phyloP scores from a whole-genome alignment of 805 yeast species.

The Candida schatavii region DNA sequence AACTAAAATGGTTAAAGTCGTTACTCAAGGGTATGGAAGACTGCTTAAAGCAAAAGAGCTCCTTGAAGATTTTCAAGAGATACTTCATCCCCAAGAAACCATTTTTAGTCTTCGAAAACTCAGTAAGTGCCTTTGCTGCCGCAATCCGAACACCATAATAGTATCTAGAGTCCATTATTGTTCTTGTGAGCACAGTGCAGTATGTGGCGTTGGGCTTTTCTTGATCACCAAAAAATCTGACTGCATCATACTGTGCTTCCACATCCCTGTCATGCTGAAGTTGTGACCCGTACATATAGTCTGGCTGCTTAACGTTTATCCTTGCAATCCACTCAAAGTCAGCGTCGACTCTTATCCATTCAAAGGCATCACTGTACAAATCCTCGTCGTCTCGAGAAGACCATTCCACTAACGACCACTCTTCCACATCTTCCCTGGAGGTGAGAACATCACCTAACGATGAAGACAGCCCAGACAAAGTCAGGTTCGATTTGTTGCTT shows the following conservation, averaged over 20 bases:
- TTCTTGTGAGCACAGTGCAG: constrained; percentile 74
- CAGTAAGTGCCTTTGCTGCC: constrained; percentile 78
- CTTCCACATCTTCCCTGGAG: constrained; percentile 53
- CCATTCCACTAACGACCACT: constrained; percentile 77
- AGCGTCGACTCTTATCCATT: constrained; percentile 97
- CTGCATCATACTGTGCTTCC: constrained; percentile 89
- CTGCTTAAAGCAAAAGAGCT: constrained; percentile 67
- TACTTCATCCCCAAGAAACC: constrained; percentile 73
- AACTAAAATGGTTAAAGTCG: constrained; percentile 69
- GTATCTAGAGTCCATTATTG: constrained; percentile 79
- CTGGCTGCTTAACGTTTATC: constrained; percentile 81
- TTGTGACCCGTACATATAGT: constrained; percentile 92
- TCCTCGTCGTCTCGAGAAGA: constrained; percentile 65
- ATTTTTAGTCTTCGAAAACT: constrained; percentile 57
- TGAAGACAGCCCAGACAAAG: constrained; percentile 17
- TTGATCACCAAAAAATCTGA: constrained; percentile 63
- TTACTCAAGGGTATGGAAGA: constrained; percentile 70
- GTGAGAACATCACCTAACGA: constrained; percentile 75
- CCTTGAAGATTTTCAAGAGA: constrained; percentile 65
- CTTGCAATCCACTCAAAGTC: constrained; percentile 96
- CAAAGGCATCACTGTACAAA: constrained; percentile 82
- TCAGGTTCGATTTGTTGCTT: constrained; percentile 15
- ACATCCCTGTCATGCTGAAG: constrained; percentile 93
- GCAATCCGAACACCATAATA: constrained; percentile 86
- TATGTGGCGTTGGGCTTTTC: constrained; percentile 60